Percentiles rank a stretch among this genome's conserved stretches.
Evolutionary conservation across 352 stramenopile genomes (phyloP).

Genomic region (Phytophthora megakarya): DNA sequence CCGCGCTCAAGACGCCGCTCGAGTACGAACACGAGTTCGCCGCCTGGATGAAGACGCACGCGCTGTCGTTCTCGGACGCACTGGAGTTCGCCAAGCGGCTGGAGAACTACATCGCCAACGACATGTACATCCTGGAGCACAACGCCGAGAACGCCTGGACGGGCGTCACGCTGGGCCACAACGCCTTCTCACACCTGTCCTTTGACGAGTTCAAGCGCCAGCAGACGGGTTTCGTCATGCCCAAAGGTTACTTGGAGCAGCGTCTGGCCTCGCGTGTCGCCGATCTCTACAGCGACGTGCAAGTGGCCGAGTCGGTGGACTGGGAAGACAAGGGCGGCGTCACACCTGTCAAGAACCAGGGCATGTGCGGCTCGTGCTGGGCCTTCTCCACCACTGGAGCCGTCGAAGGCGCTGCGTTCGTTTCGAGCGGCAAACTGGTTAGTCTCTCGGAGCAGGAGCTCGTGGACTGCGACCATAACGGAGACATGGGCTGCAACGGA

Average conservation of each 20-base stretch:
- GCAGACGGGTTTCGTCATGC: slow-evolving; percentile 60
- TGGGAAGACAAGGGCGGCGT: slow-evolving; percentile 95
- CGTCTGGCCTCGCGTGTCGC: slow-evolving; percentile 52
- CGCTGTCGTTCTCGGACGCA: slow-evolving; percentile 57
- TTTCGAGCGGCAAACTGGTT: slow-evolving; percentile 91
- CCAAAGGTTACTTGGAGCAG: slow-evolving; percentile 63
- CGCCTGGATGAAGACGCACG: slow-evolving; percentile 62
- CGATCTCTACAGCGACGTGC: slow-evolving; percentile 29
- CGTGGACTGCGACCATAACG: slow-evolving; percentile 95
- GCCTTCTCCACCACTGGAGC: slow-evolving; percentile 96
- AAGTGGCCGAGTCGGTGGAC: slow-evolving; percentile 89
- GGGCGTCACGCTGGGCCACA: slow-evolving; percentile 71
- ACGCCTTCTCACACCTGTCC: slow-evolving; percentile 90
- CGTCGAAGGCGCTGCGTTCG: slow-evolving; percentile 96
- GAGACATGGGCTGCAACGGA: slow-evolving; percentile 96
- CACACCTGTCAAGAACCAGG: slow-evolving; percentile 94
- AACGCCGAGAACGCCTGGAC: slow-evolving; percentile 74
- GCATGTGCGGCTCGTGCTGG: slow-evolving; percentile 96
- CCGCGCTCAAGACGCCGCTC: slow-evolving; percentile 57
- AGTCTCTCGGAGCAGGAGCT: slow-evolving; percentile 98
- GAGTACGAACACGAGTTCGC: slow-evolving; percentile 80
- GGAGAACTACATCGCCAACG: slow-evolving; percentile 83
- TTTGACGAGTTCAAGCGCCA: slow-evolving; percentile 93
- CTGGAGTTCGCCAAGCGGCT: slow-evolving; percentile 73
- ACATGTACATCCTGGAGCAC: slow-evolving; percentile 88